Evolutionary conservation across 2,329 filamentous ascomycete genomes (phyloP).

Genomic region (Hymenotorrendiella dingleyae): DNA sequence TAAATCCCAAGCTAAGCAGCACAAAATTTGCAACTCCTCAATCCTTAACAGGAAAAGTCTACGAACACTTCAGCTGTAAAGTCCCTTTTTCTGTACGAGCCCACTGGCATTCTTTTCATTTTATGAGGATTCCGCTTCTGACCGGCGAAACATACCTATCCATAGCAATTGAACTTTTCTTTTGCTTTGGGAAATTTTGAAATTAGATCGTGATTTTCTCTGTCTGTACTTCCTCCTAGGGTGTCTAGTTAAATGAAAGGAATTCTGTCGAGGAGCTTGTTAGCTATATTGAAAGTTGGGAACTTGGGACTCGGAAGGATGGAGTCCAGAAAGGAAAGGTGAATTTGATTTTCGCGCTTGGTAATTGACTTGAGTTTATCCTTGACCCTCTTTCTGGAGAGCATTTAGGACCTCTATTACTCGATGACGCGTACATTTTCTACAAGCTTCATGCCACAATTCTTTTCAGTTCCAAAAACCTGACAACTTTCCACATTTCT

Average conservation of each 20-base stretch:
- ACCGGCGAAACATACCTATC: too few relatives aligned
- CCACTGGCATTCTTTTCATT: slow-evolving; percentile 1
- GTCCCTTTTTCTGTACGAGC: slow-evolving; percentile 5
- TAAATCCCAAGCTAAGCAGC: neutral
- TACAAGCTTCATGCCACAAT: neutral
- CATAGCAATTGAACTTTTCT: neutral
- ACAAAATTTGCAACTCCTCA: slow-evolving; percentile 1
- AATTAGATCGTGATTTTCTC: slow-evolving; percentile 51
- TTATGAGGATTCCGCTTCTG: too few relatives aligned
- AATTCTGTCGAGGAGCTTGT: too few relatives aligned
- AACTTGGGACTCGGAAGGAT: too few relatives aligned
- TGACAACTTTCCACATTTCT: slow-evolving; percentile 35
- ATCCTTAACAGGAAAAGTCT: slow-evolving; percentile 10
- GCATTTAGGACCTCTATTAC: slow-evolving; percentile 21
- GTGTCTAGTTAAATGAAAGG: too few relatives aligned
- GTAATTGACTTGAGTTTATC: slow-evolving; percentile 19
- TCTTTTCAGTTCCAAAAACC: neutral
- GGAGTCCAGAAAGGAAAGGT: too few relatives aligned
- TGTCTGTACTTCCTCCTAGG: too few relatives aligned
- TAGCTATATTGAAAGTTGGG: too few relatives aligned
- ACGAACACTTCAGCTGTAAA: slow-evolving; percentile 28
- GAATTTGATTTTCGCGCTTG: slow-evolving; percentile 47
- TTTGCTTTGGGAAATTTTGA: slow-evolving; percentile 42
- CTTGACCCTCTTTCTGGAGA: neutral
- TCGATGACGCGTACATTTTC: slow-evolving; percentile 27